Evolutionary conservation across 202 grass and related monocot genomes (phyloP).

Genomic region (Bolboschoenoplectus hybrid): DNA sequence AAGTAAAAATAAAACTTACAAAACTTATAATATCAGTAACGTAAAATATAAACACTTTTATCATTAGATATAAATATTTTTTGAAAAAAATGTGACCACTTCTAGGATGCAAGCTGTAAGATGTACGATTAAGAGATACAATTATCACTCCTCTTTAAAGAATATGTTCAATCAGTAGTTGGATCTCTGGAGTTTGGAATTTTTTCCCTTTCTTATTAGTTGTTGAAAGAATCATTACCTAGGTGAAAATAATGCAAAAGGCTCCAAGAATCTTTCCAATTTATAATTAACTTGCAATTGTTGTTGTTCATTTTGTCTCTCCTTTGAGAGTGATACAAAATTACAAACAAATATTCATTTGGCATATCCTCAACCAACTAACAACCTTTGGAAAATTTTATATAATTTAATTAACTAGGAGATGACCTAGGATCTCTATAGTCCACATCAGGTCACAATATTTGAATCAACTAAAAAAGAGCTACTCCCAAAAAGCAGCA

Average conservation of each 20-base stretch:
- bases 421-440: not conserved
- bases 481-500: not conserved
- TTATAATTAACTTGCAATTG: too few relatives aligned
- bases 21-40: too few relatives aligned
- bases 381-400: not conserved
- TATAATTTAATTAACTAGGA: not conserved
- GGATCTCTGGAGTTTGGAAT: not conserved
- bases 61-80: too few relatives aligned
- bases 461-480: not conserved
- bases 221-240: not conserved
- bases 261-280: not conserved
- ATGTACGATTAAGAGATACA: too few relatives aligned
- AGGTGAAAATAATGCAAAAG: not conserved
- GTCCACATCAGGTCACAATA: not conserved
- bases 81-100: too few relatives aligned
- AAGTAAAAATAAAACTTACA: too few relatives aligned
- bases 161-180: not conserved
- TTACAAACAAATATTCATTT: not conserved
- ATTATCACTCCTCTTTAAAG: not conserved
- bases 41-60: too few relatives aligned
- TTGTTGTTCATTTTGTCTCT: too few relatives aligned
- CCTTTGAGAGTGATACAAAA: too few relatives aligned
- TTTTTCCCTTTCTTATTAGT: not conserved
- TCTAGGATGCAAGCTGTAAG: too few relatives aligned
- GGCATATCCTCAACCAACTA: conserved; percentile 5